These are phyloP conservation scores for Agaricus sinodeliciosus DNA, from an alignment of 768 basidiomycete species.

Conservation along the genomic window DNA sequence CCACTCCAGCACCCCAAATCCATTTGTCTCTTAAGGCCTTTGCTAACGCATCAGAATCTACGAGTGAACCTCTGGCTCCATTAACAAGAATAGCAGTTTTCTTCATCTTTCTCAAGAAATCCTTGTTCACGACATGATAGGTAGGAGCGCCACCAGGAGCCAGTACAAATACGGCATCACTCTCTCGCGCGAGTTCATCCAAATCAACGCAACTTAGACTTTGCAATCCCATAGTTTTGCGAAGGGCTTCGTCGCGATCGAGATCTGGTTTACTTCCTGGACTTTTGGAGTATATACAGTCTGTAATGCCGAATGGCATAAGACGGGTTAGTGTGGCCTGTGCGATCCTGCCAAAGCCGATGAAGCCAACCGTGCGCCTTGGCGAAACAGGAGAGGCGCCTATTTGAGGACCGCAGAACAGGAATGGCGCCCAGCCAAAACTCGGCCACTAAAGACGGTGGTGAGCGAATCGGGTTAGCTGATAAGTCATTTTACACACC, in stretches of 20 bases:
- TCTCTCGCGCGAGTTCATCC: constrained; percentile 64
- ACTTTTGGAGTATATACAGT: constrained; percentile 62
- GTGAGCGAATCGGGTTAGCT: not conserved
- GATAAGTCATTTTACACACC: constrained; percentile 32
- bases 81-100: constrained; percentile 78
- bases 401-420: constrained; percentile 78
- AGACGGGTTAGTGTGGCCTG: constrained; percentile 78
- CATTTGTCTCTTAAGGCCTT: constrained; percentile 67
- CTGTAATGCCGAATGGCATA: constrained; percentile 73
- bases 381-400: constrained; percentile 44
- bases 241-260: constrained; percentile 29
- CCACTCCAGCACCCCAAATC: constrained; percentile 91
- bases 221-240: constrained; percentile 23
- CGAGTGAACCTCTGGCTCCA: constrained; percentile 75
- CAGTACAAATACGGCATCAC: constrained; percentile 83
- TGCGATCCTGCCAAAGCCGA: constrained; percentile 94
- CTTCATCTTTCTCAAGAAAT: constrained; percentile 82
- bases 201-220: constrained; percentile 55
- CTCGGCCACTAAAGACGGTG: constrained; percentile 60
- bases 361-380: constrained; percentile 74
- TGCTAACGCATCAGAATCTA: constrained; percentile 86
- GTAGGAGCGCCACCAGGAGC: constrained; percentile 71
- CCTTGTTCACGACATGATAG: constrained; percentile 62
- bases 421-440: constrained; percentile 76
- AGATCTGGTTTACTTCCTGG: constrained; percentile 45